These are phyloP conservation scores for Penicillium sp. DNA, from an alignment of 2,329 filamentous ascomycete genomes.

Conservation along the genomic window DNA sequence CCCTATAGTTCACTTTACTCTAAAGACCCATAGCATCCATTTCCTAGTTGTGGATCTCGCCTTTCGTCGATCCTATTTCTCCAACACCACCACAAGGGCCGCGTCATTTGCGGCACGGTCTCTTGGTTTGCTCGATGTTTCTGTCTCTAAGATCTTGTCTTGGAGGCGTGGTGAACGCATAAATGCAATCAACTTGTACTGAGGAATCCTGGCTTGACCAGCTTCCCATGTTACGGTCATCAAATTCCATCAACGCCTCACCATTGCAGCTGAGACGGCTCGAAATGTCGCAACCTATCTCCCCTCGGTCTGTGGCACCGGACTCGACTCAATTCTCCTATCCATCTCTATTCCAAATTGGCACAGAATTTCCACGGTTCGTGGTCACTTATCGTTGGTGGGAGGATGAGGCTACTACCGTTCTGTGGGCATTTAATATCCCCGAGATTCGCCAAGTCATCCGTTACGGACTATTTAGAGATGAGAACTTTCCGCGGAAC, in stretches of 20 bases:
- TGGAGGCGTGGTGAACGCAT: conserved; percentile 20
- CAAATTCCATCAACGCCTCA: conserved; percentile 5
- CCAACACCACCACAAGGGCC: conserved; percentile 17
- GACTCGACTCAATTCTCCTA: conserved; percentile 35
- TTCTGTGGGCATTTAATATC: conserved; percentile 48
- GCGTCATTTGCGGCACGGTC: conserved; percentile 24
- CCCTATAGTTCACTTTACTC: conserved; percentile 4
- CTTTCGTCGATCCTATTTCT: conserved; percentile 4
- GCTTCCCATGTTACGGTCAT: conserved; percentile 10
- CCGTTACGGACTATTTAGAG: conserved; percentile 45
- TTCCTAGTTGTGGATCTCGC: neutral
- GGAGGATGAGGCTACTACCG: conserved; percentile 48
- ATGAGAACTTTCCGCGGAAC: conserved; percentile 44
- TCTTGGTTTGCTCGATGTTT: conserved; percentile 23
- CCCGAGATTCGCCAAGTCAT: conserved; percentile 46
- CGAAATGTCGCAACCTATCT: conserved; percentile 20
- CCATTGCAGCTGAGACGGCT: conserved; percentile 4
- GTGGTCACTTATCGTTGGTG: conserved; percentile 46
- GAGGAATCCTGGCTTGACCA: conserved; percentile 20
- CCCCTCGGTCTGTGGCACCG: conserved; percentile 3
- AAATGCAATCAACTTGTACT: conserved; percentile 30
- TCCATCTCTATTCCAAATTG: conserved; percentile 39
- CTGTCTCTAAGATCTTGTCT: conserved; percentile 14
- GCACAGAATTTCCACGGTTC: conserved; percentile 42
- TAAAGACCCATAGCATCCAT: neutral